Conservation (phyloP, 306 rosid genomes). For the Ziziphus jujuba region DNA sequence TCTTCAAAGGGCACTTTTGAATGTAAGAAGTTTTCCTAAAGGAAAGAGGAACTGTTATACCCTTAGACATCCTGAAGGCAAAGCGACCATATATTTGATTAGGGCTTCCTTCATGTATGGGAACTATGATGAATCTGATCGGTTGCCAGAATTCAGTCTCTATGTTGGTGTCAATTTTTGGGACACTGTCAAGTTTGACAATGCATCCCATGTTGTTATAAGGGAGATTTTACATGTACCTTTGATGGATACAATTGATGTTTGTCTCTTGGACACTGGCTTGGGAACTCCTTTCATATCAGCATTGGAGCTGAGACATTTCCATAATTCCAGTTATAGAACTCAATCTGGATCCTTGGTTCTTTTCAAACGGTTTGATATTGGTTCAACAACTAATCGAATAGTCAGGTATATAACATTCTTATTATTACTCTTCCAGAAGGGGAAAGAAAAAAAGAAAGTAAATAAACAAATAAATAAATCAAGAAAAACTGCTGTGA, state of each 20-base stretch:
- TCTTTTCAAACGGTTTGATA: not conserved
- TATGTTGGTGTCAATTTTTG: constrained; percentile 31
- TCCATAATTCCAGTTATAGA: not conserved
- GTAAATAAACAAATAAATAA: too few relatives aligned
- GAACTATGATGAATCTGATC: constrained; percentile 28
- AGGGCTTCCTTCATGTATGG: constrained; percentile 33
- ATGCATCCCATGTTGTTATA: not conserved
- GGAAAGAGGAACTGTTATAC: constrained; percentile 45
- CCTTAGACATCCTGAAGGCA: constrained; percentile 12
- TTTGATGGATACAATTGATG: not conserved
- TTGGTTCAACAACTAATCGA: not conserved
- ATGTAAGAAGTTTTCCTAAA: constrained; percentile 39
- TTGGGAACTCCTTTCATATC: not conserved
- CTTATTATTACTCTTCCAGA: too few relatives aligned
- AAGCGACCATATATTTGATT: constrained; percentile 22
- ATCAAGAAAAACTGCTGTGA: too few relatives aligned
- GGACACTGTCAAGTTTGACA: not conserved
- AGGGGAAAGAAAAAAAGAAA: too few relatives aligned
- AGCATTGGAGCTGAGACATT: constrained; percentile 3
- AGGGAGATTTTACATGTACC: constrained; percentile 21
- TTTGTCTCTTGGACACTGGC: not conserved
- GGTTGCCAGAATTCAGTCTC: constrained; percentile 8
- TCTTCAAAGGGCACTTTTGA: not conserved
- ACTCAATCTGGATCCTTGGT: not conserved
- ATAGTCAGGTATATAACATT: not conserved